These are phyloP conservation scores for Saccharomycopsis vini DNA, from an alignment of 805 yeast species.

Conservation along the genomic window DNA sequence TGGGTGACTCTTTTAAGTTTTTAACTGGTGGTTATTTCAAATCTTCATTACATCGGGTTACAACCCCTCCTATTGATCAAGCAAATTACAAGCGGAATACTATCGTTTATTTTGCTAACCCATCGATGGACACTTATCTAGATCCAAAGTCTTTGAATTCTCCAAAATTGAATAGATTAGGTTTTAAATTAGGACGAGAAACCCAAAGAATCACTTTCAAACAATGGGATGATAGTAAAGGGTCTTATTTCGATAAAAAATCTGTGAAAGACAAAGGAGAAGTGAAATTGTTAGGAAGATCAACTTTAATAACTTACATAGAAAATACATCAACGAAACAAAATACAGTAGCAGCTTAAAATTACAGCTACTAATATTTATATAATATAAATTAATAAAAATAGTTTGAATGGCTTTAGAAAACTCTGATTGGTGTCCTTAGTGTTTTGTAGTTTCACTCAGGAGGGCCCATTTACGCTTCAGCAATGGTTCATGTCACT, in stretches of 20 bases:
- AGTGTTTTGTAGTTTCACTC: too few species aligned
- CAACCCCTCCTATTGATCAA: conserved; percentile 29
- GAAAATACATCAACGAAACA: too few species aligned
- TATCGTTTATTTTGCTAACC: conserved; percentile 28
- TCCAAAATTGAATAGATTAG: conserved; percentile 26
- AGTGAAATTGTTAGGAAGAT: conserved; percentile 17
- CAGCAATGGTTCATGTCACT: too few species aligned
- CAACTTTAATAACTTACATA: conserved; percentile 8
- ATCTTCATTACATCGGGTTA: conserved; percentile 29
- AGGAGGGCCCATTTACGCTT: too few species aligned
- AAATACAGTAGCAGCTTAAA: too few species aligned
- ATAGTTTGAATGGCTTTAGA: too few species aligned
- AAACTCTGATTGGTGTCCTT: too few species aligned
- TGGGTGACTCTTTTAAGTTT: conserved; percentile 35
- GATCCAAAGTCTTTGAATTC: conserved; percentile 28
- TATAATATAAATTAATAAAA: too few species aligned
- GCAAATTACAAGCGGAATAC: conserved; percentile 24
- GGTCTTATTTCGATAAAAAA: conserved; percentile 33
- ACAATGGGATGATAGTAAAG: conserved; percentile 39
- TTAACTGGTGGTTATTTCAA: conserved; percentile 31
- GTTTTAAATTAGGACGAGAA: conserved; percentile 24
- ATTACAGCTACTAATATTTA: too few species aligned
- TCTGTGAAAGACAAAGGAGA: conserved; percentile 1
- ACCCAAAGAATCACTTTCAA: conserved; percentile 33
- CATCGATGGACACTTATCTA: conserved; percentile 23